Base-by-base conservation (phyloP, 2,329 filamentous ascomycete species). In the Colletotrichum horii region DNA sequence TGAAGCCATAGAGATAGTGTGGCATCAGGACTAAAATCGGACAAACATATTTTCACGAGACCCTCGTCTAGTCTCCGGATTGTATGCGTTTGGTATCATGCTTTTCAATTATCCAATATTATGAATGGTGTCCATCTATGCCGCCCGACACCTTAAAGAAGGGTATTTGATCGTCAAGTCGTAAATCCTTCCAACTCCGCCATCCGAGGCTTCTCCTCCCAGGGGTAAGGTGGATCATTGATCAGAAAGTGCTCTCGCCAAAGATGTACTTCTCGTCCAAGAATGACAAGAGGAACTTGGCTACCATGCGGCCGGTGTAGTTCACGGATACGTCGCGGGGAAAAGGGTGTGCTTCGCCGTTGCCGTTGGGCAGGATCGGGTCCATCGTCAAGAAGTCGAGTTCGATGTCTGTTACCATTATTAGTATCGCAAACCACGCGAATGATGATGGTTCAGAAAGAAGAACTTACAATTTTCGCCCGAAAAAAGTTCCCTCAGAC, bases 1-100 rank as follows among this genome's bases (percentile, higher is more conserved):
- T 91, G 90, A 85, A 89, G 86, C 85, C 87, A 90, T 88, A 85
- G 87, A 89, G 76, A 76, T 68, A 84, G 87, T 91, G 89, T 89
- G 89, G 84, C 85, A 87, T 86, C 88, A 87, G 91, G 91, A 92
- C 91, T 92, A 92, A 88, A 88, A 88, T 86, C 87, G 89, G 90
- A 90, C 89, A 89, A 81, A 92, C 89, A 91, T 88, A 60, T 61
- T 65, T 43, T 26, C 22, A 52, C 12, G 66, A 64, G 71, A 32
- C 48, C 30, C 14, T 66, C 16, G 62, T 66, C 26, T 52, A 30
- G 62, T 52, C 61, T 64, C 60, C 34, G 32, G 11, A 24, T 8
- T 7, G 9, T 16, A 38, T 11, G 32, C 8, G 8, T 26, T 19
- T 43, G 61, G 30, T 67, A 30, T 24, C 6, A 12, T 16, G 43